Conservation (phyloP, 257 asterid genomes). For the Forsythia suspensa region DNA sequence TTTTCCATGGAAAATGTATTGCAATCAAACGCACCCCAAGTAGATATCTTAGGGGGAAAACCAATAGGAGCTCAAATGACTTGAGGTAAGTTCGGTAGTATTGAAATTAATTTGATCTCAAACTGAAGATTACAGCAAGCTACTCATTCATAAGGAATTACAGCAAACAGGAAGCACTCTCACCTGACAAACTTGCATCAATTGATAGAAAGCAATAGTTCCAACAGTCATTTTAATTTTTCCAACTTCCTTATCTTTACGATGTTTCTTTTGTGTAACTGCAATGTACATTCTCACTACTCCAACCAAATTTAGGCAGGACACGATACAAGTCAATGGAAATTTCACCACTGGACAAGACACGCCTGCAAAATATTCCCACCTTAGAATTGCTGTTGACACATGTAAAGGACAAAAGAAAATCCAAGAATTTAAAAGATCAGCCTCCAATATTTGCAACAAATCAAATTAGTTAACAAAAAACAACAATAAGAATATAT, state of each 20-base stretch:
- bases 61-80: not conserved
- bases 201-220: slow-evolving; percentile 72
- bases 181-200: slow-evolving; percentile 92
- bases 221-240: slow-evolving; percentile 68
- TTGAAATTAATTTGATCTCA: not conserved
- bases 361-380: slow-evolving; percentile 28
- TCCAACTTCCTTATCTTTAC: slow-evolving; percentile 36
- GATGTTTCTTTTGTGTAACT: slow-evolving; percentile 38
- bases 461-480: not conserved
- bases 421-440: not conserved
- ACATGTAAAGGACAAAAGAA: not conserved
- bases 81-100: not conserved
- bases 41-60: not conserved
- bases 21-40: too few relatives aligned
- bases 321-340: not conserved
- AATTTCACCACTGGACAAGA: slow-evolving; percentile 12
- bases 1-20: too few relatives aligned
- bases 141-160: not conserved
- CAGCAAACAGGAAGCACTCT: slow-evolving; percentile 1
- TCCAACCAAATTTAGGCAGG: slow-evolving; percentile 30
- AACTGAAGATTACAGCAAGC: not conserved
- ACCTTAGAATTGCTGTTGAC: not conserved
- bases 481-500: not conserved
- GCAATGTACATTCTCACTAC: slow-evolving; percentile 74
- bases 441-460: not conserved